Evolutionary conservation across 352 stramenopile species (phyloP).

Genomic region (Pythium rhizo-oryzae): DNA sequence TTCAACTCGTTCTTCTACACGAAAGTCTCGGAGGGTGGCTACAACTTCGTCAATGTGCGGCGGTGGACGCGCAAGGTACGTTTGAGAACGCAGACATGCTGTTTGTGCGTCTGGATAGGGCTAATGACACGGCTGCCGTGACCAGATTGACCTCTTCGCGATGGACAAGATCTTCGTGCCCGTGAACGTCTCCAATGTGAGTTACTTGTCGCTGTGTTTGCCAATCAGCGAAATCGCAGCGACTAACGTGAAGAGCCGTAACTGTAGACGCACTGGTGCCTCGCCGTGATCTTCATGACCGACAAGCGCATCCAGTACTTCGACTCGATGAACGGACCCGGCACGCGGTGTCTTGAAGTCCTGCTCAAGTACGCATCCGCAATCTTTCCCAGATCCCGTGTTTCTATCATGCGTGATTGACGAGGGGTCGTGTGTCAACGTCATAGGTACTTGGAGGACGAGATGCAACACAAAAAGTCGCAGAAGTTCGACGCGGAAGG

Average conservation of each 20-base stretch:
- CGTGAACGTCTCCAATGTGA: constrained; percentile 86
- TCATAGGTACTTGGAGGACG: constrained; percentile 77
- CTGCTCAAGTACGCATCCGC: constrained; percentile 49
- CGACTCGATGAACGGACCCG: constrained; percentile 81
- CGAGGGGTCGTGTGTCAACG: background rate
- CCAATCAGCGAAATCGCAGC: background rate
- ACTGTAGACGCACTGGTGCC: constrained; percentile 87
- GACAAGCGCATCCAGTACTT: constrained; percentile 92
- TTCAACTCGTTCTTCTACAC: constrained; percentile 91
- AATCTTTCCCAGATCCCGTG: background rate
- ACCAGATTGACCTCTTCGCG: constrained; percentile 81
- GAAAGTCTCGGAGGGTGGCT: constrained; percentile 79
- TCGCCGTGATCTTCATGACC: constrained; percentile 86
- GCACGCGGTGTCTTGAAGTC: constrained; percentile 70
- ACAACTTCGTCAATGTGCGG: constrained; percentile 85
- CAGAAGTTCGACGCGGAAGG: constrained; percentile 55
- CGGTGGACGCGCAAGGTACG: constrained; percentile 84
- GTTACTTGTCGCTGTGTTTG: constrained; percentile 14
- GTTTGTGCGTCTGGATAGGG: background rate
- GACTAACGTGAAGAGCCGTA: background rate
- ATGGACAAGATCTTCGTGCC: constrained; percentile 91
- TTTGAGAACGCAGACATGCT: background rate
- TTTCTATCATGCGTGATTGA: background rate
- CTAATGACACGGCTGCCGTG: background rate
- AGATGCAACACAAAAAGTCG: constrained; percentile 87